These are phyloP conservation scores for Cubamyces lactineus DNA, from an alignment of 768 basidiomycete species.

Conservation along the genomic window DNA sequence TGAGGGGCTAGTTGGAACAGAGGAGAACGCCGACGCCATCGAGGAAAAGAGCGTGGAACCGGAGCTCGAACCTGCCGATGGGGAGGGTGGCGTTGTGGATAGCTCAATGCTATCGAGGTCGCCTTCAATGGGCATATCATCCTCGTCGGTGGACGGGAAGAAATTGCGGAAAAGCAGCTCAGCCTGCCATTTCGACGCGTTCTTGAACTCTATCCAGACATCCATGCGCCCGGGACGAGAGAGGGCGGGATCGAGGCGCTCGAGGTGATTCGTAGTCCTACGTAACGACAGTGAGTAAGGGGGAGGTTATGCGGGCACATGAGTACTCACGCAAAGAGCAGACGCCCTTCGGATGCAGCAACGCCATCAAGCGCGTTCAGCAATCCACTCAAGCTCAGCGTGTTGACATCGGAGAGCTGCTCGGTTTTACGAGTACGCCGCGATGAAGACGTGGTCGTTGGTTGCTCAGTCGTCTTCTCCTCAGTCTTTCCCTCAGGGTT, in stretches of 20 bases:
- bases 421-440: slow-evolving; percentile 51
- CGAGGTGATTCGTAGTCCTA: slow-evolving; percentile 90
- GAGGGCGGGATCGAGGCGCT: slow-evolving; percentile 86
- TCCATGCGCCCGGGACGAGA: slow-evolving; percentile 94
- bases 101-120: slow-evolving; percentile 54
- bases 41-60: slow-evolving; percentile 55
- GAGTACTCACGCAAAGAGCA: slow-evolving; percentile 81
- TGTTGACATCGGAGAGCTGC: slow-evolving; percentile 76
- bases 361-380: slow-evolving; percentile 88
- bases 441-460: slow-evolving; percentile 41
- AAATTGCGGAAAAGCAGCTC: slow-evolving; percentile 89
- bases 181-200: slow-evolving; percentile 83
- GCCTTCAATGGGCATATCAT: slow-evolving; percentile 41
- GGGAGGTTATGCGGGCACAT: not conserved
- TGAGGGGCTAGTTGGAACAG: slow-evolving; percentile 41
- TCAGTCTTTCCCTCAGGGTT: slow-evolving; percentile 47
- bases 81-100: slow-evolving; percentile 42
- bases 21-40: slow-evolving; percentile 51
- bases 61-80: slow-evolving; percentile 40
- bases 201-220: slow-evolving; percentile 90
- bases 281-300: slow-evolving; percentile 6
- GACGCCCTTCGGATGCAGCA: slow-evolving; percentile 82
- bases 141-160: slow-evolving; percentile 75
- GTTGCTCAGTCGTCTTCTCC: slow-evolving; percentile 37
- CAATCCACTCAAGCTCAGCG: slow-evolving; percentile 77